Evolutionary conservation across 2,329 filamentous ascomycete genomes (phyloP), one percentile per base, ranked within the genome.

Genomic region (Verticillium albo-atrum): DNA sequence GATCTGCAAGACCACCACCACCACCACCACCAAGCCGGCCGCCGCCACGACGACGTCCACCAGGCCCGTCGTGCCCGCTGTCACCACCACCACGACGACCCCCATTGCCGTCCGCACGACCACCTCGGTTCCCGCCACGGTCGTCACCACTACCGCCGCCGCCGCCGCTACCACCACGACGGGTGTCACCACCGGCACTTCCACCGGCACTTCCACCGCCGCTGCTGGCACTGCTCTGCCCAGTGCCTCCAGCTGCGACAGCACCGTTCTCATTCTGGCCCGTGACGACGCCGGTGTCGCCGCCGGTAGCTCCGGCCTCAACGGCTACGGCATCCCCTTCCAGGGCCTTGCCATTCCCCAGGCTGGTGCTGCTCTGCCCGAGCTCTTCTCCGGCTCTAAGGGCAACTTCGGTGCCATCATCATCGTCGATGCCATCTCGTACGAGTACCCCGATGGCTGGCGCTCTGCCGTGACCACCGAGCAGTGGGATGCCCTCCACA

Each of bases 251-350:
- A 50, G 26, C 35, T 32, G 35, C 34, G 56, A 51, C 42, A 52
- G 42, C 56, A 57, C 56, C 25, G 50, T 57, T 35, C 50, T 57
- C 42, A 74, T 87, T 54, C 75, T 88, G 63, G 83, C 82, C 47
- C 76, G 78, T 62, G 82, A 87, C 66, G 64, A 75, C 47, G 71
- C 74, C 26, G 76, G 81, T 2, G 80, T 79, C 12, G 71, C 71
- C n/a, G 78, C 79, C 28, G 80, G 79, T 12, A 78, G 76, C 37
- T 79, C 78, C 14, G 84, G 84, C 25, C 76, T 88, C 12, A 80
- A 84, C 65, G 83, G 76, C 60, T 87, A 88, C 65, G 84, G 83
- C 32, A 87, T 88, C 62, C 83, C 84, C 1, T 87, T 78, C 65
- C 73, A 85, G 64, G 75, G 79, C 5, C 66, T 86, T 10, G 63